These are phyloP conservation scores for Scenedesmus sp. DNA, from an alignment of 163 green algal genomes.

Conservation along the genomic window DNA sequence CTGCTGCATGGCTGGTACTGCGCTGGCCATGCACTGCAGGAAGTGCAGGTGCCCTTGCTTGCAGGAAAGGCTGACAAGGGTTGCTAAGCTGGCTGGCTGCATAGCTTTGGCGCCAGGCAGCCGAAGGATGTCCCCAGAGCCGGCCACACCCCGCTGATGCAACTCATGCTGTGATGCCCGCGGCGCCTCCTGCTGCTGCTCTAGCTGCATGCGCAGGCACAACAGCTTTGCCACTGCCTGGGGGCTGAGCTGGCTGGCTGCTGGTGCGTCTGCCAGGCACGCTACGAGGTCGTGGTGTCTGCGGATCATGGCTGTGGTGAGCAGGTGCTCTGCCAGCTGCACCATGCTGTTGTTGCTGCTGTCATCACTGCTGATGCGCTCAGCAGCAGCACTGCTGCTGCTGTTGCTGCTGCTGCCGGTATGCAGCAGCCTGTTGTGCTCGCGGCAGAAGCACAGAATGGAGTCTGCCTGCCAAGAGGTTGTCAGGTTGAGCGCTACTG, in stretches of 20 bases:
- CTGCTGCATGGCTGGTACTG: background rate
- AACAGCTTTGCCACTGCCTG: background rate
- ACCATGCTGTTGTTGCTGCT: background rate
- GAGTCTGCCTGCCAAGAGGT: background rate
- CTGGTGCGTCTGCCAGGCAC: background rate
- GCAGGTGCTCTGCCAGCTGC: background rate
- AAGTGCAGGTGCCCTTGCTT: background rate
- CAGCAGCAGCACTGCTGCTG: background rate
- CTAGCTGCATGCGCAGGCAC: background rate
- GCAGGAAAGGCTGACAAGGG: background rate
- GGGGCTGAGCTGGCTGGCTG: background rate
- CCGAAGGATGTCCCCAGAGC: background rate
- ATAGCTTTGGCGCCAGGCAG: background rate
- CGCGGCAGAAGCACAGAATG: no score
- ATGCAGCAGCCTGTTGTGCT: background rate
- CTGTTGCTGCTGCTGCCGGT: background rate
- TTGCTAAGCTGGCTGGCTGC: background rate
- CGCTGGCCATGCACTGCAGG: background rate
- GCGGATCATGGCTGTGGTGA: background rate
- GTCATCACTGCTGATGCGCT: no score
- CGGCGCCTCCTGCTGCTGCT: no score
- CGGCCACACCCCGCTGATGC: no score
- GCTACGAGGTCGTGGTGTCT: background rate
- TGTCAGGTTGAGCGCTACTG: no score
- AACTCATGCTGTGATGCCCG: no score